Evolutionary conservation across 768 basidiomycete species (phyloP).

Genomic region (Rhizopogon vinicolor): DNA sequence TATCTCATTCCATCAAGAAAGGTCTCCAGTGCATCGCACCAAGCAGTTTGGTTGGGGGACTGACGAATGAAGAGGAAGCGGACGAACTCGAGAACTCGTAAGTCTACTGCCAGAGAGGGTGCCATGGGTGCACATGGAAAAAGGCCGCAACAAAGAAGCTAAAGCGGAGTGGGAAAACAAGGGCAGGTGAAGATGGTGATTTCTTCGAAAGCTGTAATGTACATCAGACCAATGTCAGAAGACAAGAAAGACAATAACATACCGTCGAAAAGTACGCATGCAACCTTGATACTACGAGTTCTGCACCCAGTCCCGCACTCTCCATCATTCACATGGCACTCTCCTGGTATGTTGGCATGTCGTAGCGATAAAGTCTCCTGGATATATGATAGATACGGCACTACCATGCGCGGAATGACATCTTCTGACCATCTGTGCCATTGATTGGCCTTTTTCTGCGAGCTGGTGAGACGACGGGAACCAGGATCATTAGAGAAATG

Average conservation of each 20-base stretch:
- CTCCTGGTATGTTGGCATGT: background rate
- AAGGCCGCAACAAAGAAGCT: slow-evolving; percentile 20
- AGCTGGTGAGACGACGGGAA: too few relatives aligned
- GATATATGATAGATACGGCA: background rate
- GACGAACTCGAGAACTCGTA: slow-evolving; percentile 25
- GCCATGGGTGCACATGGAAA: slow-evolving; percentile 25
- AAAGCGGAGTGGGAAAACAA: slow-evolving; percentile 9
- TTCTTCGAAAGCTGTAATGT: background rate
- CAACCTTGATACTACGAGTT: background rate
- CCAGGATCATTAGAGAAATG: background rate
- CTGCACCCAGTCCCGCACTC: background rate
- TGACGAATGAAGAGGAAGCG: slow-evolving; percentile 18
- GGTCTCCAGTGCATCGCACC: slow-evolving; percentile 21
- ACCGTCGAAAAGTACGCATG: slow-evolving; percentile 1
- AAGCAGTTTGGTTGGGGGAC: slow-evolving; percentile 24
- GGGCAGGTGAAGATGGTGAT: background rate
- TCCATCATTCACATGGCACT: background rate
- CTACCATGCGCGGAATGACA: background rate
- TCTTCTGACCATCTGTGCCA: too few relatives aligned
- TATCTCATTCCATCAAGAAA: slow-evolving; percentile 16
- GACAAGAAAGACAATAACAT: background rate
- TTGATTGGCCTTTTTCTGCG: too few relatives aligned
- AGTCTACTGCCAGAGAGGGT: slow-evolving; percentile 28
- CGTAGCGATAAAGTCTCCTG: background rate
- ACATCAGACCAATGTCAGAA: background rate